These are phyloP conservation scores for Hippophae gyantsensis DNA, from an alignment of 306 rosid genomes.

Conservation along the genomic window DNA sequence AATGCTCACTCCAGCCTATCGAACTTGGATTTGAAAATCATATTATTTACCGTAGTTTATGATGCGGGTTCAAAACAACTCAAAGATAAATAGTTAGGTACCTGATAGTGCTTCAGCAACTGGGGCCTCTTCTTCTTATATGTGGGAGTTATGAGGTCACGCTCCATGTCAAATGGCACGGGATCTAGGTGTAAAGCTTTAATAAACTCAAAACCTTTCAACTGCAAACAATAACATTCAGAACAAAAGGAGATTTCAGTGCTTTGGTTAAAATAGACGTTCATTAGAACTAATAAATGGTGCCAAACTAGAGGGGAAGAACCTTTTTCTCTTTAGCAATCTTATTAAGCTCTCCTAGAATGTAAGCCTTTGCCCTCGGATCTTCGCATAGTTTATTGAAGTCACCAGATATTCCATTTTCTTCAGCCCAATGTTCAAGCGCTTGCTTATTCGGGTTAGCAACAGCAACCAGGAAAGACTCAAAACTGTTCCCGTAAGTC, in stretches of 20 bases:
- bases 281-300: neutral
- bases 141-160: constrained; percentile 89
- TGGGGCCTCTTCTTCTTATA: constrained; percentile 94
- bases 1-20: too few species aligned
- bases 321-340: constrained; percentile 84
- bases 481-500: constrained; percentile 92
- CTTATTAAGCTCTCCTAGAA: constrained; percentile 61
- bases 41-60: too few species aligned
- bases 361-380: constrained; percentile 50
- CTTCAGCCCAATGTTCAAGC: constrained; percentile 74
- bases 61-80: too few species aligned
- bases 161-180: constrained; percentile 80
- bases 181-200: constrained; percentile 81
- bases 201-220: constrained; percentile 81
- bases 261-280: neutral
- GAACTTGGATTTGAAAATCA: too few species aligned
- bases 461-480: constrained; percentile 82
- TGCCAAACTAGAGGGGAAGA: constrained; percentile 4
- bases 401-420: constrained; percentile 60
- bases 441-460: constrained; percentile 55
- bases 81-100: constrained; percentile 15
- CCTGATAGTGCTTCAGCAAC: constrained; percentile 79
- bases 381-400: constrained; percentile 61
- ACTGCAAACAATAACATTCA: constrained; percentile 41
- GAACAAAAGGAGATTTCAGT: constrained; percentile 19